Evolutionary conservation across 1,139 yeast species (phyloP).

Genomic region (Meyerozyma elateridarum): DNA sequence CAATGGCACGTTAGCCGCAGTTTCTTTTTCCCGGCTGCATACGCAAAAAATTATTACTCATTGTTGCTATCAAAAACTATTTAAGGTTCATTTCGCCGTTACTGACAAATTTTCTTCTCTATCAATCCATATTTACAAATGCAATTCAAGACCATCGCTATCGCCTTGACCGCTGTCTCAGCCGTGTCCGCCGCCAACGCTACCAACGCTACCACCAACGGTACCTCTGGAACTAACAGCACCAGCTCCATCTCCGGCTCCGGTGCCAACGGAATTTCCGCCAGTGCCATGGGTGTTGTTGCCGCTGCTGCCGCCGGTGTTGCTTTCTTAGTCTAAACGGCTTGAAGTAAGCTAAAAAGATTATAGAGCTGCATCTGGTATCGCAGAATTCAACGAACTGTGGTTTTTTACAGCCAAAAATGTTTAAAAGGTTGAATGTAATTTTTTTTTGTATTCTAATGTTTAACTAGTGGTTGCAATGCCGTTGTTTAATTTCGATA

Average conservation of each 20-base stretch:
- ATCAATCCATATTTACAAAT: constrained; percentile 16
- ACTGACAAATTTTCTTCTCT: no score
- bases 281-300: constrained; percentile 15
- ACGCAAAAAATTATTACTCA: no score
- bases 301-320: constrained; percentile 17
- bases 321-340: constrained; percentile 17
- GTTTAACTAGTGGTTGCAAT: no score
- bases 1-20: constrained; percentile 1
- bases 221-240: constrained; percentile 18
- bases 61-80: no score
- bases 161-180: constrained; percentile 43
- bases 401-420: no score
- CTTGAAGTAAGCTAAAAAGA: no score
- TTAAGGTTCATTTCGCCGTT: no score
- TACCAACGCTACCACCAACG: constrained; percentile 28
- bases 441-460: no score
- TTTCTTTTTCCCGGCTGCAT: constrained; percentile 3
- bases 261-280: constrained; percentile 14
- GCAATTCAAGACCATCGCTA: constrained; percentile 44
- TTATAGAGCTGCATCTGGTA: no score
- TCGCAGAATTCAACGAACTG: no score
- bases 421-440: no score
- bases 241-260: constrained; percentile 19
- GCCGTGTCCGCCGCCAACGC: constrained; percentile 43
- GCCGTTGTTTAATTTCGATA: no score